These are phyloP conservation scores for Musa schizocarpa DNA, from an alignment of 176 grass and related monocot species.

Conservation along the genomic window DNA sequence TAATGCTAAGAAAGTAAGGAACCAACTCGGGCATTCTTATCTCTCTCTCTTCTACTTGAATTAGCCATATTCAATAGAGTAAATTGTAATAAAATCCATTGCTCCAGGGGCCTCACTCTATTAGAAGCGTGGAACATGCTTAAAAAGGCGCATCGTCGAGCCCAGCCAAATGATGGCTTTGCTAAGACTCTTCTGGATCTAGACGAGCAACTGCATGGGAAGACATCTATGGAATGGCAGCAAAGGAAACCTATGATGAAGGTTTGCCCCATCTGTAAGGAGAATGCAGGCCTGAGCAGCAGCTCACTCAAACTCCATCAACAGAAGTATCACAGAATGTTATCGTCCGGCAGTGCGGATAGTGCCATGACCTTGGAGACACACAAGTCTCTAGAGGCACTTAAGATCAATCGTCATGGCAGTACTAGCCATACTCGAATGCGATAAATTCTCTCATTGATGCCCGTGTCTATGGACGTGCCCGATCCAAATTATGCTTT, in stretches of 20 bases:
- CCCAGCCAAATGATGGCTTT: slow-evolving; percentile 88
- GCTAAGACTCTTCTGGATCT: slow-evolving; percentile 63
- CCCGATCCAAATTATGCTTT: too few relatives aligned
- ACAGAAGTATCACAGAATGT: slow-evolving; percentile 67
- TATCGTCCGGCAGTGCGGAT: slow-evolving; percentile 73
- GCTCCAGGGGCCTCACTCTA: slow-evolving; percentile 52
- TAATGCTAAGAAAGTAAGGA: slow-evolving; percentile 79
- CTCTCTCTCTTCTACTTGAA: neutral
- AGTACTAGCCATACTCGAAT: slow-evolving; percentile 36
- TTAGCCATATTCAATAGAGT: neutral
- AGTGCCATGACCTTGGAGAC: slow-evolving; percentile 70
- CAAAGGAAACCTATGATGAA: slow-evolving; percentile 66
- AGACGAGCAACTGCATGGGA: slow-evolving; percentile 63
- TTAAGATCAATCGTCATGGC: slow-evolving; percentile 34
- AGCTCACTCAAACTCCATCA: slow-evolving; percentile 91
- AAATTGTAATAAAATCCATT: neutral
- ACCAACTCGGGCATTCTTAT: neutral
- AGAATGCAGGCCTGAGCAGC: slow-evolving; percentile 77
- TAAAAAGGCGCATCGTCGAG: slow-evolving; percentile 72
- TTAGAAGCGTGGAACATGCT: slow-evolving; percentile 73
- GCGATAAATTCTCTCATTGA: slow-evolving; percentile 35
- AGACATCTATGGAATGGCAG: slow-evolving; percentile 77
- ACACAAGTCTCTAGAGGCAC: slow-evolving; percentile 52
- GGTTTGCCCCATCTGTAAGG: slow-evolving; percentile 80
- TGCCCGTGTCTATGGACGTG: neutral